Base-by-base conservation (phyloP, 2,329 filamentous ascomycete species). In the Cercospora sesami region DNA sequence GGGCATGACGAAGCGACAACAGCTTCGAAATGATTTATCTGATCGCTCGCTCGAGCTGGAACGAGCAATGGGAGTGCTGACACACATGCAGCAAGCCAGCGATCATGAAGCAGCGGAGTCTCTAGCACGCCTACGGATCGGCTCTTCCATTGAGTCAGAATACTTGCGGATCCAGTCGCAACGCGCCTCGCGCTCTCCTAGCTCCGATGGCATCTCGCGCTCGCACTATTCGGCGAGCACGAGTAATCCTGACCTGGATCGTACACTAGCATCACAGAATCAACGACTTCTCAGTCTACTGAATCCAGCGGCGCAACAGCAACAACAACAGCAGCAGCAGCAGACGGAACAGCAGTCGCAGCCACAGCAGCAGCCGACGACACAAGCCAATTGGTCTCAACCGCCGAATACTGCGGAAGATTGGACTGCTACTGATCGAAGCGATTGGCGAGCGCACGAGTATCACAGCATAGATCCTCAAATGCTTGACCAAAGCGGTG, bases 1-100 rank as follows among this genome's bases (percentile, higher is more conserved):
- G 42, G 72, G 71, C 30, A 66, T 72, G 55, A 71, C 71, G 12
- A 71, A 69, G 60, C 70, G 70, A 53, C 70, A 72, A 30, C 62
- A 69, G 30, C 62, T 72, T 21, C 63, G 67, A 30, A 53, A 65
- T 45, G 65, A 72, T 51, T 26, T 73, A 33, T 53, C 66, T 6
- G 60, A 64, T 18, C 64, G 58, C 28, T 67, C 39, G 12, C 21
- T 59, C 7, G 68, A 69, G 16, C 64, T 70, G 14, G 65, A 66
- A 8, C 64, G 58, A 8, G 62, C 66, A 3, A 66, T 62, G 61
- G 53, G 28, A 2, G 39, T 74, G 10, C 48, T 74, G 26, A 63
- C 31, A 12, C 57, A 60, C 26, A 45, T 74, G 55, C 70, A 69
- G n/a, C 36, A 53, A 28, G 68, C 72, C 12, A 68, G 66, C 23